Percentiles rank a stretch among this genome's conserved stretches.
phyloP scores from a whole-genome alignment of 345 rosid species.

The Isatis tinctoria region DNA sequence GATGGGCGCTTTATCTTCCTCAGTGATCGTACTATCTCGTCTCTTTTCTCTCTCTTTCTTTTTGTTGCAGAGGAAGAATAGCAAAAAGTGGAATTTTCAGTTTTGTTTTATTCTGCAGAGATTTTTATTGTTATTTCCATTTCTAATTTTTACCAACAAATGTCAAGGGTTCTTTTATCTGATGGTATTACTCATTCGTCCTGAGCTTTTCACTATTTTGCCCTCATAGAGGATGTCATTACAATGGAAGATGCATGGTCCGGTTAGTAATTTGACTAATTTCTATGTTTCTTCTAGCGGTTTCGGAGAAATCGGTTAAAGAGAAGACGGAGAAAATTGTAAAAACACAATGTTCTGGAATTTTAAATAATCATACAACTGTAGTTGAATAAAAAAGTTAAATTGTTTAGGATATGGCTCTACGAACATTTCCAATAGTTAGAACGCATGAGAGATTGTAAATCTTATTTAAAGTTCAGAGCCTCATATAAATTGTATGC shows the following conservation, averaged over 20 bases:
- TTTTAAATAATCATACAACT: background rate
- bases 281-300: background rate
- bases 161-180: background rate
- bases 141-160: background rate
- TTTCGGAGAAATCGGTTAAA: background rate
- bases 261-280: background rate
- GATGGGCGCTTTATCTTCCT: constrained; percentile 6
- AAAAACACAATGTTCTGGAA: background rate
- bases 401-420: too few relatives aligned
- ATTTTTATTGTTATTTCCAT: background rate
- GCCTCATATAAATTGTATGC: too few relatives aligned
- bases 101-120: constrained; percentile 9
- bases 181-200: background rate
- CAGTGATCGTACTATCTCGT: constrained; percentile 4
- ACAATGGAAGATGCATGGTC: background rate
- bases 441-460: too few relatives aligned
- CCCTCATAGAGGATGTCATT: background rate
- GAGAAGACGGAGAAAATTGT: background rate
- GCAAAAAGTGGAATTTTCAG: constrained; percentile 2
- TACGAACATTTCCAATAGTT: too few relatives aligned
- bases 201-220: background rate
- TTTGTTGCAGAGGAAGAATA: background rate
- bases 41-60: background rate
- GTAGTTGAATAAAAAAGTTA: too few relatives aligned
- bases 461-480: too few relatives aligned